Conservation (phyloP, 164 flowering plant genomes). For the Vitis rotundifolia region DNA sequence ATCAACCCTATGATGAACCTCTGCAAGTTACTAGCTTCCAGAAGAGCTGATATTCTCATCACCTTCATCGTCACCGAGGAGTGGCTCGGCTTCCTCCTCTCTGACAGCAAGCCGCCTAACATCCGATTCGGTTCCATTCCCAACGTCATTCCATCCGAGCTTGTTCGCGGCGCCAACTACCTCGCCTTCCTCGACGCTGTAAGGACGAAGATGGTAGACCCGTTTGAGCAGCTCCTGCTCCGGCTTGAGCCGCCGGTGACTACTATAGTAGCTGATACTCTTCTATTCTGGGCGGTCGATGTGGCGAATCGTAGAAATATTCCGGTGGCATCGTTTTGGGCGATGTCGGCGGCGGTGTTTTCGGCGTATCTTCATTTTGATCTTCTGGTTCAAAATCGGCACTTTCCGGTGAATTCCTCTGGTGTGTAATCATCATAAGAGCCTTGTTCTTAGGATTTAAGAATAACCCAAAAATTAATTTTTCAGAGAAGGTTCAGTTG, state of each 20-base stretch:
- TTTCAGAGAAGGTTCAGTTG: too few relatives aligned
- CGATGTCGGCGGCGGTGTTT: conserved; percentile 16
- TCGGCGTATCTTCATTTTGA: conserved; percentile 7
- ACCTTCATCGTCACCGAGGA: conserved; percentile 28
- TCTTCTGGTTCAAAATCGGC: conserved; percentile 1
- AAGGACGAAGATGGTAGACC: conserved; percentile 22
- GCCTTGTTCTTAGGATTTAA: too few relatives aligned
- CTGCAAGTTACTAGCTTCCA: conserved; percentile 28
- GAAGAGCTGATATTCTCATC: conserved; percentile 7
- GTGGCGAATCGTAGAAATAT: conserved; percentile 21
- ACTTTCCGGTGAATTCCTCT: conserved; percentile 1
- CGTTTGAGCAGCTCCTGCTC: conserved; percentile 21
- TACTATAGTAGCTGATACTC: conserved; percentile 16
- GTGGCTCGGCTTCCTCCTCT: conserved; percentile 19
- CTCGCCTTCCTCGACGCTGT: conserved; percentile 21
- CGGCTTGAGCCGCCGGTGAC: conserved; percentile 15
- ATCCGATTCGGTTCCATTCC: conserved; percentile 18
- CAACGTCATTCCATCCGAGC: conserved; percentile 19
- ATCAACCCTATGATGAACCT: conserved; percentile 66
- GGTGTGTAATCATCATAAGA: conserved; percentile 3
- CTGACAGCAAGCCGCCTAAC: conserved; percentile 10
- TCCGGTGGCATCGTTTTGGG: conserved; percentile 23
- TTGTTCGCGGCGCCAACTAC: conserved; percentile 1
- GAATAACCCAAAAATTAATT: too few relatives aligned
- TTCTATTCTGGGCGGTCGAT: conserved; percentile 5